Base-by-base conservation (phyloP, 495 filamentous ascomycete genomes). In the Penicillium cataractarum region DNA sequence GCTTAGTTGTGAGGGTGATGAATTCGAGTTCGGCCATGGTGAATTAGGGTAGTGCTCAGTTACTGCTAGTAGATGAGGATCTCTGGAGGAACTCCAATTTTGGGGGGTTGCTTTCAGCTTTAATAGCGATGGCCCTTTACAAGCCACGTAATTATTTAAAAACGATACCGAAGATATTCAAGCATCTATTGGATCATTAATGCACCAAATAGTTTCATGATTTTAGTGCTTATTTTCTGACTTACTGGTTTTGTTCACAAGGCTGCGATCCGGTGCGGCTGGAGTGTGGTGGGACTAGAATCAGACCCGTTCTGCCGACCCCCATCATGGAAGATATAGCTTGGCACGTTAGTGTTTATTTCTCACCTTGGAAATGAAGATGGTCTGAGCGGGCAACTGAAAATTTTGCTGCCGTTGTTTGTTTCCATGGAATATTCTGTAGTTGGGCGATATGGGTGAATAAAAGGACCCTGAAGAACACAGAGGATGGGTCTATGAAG, bases 1-100 rank as follows among this genome's bases (percentile, higher is more conserved):
- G 73, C 49, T 77, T 77, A 51, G 66, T 70, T 17, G 56, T 19
- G 21, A 77, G 71, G 24, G 58, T 19, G 19, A 73, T 56, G 40
- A 49, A 56, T n/a, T 66, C 19, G 21, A 59, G 37, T 6, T 62
- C 51, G 4, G 64, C 61, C 67, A 69, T 69, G 6, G 12, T 55
- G 52, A n/a, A n/a, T 3, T n/a, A 21, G 19, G 4, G 39, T 42
- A 6, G 4, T 7, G 15, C n/a, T 59, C 26, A 15, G 5, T 29
- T 26, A 21, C 3, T 21, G 6, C 7, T n/a, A 19, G 39, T 4
- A 7, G 19, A 21, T 21, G 39, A 42, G 39, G 19, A 21, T 7
- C 8, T 42, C n/a, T 21, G 1, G 7, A 7, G n/a, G 7, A 42
- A 8, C 17, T 40, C 4, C n/a, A 21, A 21, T 42, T 42, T 21